Evolutionary conservation across 2,329 filamentous ascomycete genomes (phyloP), one percentile per base, ranked within the genome.

Genomic region (Fusarium paranaense): DNA sequence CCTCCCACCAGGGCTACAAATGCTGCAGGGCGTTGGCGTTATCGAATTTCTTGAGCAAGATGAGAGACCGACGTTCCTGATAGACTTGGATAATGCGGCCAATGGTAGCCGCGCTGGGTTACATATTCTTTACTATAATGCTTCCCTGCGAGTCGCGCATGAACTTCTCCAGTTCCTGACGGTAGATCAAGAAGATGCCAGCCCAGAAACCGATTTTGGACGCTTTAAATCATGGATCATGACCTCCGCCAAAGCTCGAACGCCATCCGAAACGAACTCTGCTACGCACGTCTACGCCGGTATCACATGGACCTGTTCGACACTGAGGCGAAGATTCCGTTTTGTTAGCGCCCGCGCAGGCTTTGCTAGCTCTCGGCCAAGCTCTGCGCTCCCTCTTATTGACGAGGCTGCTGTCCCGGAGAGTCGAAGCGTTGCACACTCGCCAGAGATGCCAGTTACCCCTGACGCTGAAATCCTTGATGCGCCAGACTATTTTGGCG

Each of bases 1-100:
- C 7, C 82, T 85, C 63, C 81, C 85, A 1, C 85, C 89, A 2
- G 85, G 86, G 6, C 72, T 90, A 52, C 87, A 90, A 61, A 83
- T 90, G 60, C 85, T 95, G 6, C 89, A 89, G 47, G 88, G 88
- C 30, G 86, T 95, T 61, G 91, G 92, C 27, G 87, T 94, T 11
- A 83, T 92, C 22, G 94, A 96, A 80, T 84, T 96, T 42, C 82
- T 97, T 45, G 93, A 96, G 78, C 89, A 93, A 74, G 94, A 97
- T 79, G 90, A 92, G 59, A 86, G 94, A 56, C 94, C 93, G 4
- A 94, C 92, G 0, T 94, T 96, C 76, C 88, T 96, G 47, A 86
- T 96, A 37, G 93, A 96, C 77, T 82, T 94, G 60, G 85, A 86
- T 9, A 90, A 92, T 76, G 81, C 86, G 2, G 81, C 83, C n/a